phyloP scores from a whole-genome alignment of 495 filamentous ascomycete genomes.

The Apiosordaria backusii region DNA sequence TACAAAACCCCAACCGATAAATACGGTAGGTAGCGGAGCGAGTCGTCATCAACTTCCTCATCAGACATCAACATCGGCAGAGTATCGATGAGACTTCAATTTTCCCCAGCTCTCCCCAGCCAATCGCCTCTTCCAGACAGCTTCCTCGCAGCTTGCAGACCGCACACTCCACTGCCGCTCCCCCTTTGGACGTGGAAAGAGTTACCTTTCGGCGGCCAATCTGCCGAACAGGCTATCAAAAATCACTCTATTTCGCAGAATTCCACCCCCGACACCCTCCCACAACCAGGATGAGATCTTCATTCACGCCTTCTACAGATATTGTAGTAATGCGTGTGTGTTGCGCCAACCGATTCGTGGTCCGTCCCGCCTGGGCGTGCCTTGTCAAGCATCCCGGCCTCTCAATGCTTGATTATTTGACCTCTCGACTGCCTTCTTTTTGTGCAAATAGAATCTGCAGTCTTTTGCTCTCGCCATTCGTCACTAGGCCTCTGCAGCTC shows the following conservation, averaged over 20 bases:
- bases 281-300: background rate
- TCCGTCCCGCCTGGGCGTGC: slow-evolving; percentile 14
- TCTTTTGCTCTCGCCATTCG: background rate
- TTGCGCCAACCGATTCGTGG: background rate
- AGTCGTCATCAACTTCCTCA: background rate
- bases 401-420: background rate
- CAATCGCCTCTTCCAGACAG: background rate
- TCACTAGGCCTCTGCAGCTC: background rate
- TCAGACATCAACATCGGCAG: background rate
- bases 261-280: background rate
- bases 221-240: slow-evolving; percentile 31
- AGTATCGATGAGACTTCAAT: background rate
- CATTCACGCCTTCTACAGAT: background rate
- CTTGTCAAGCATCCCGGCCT: background rate
- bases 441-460: background rate
- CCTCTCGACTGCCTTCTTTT: background rate
- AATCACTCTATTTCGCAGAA: slow-evolving; percentile 12
- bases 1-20: background rate
- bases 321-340: background rate
- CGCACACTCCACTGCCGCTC: background rate
- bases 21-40: background rate
- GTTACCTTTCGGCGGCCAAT: slow-evolving; percentile 7
- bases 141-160: background rate
- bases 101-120: background rate
- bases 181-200: background rate